Base-by-base conservation (phyloP, 2,329 filamentous ascomycete species). In the Fusarium miscanthi region DNA sequence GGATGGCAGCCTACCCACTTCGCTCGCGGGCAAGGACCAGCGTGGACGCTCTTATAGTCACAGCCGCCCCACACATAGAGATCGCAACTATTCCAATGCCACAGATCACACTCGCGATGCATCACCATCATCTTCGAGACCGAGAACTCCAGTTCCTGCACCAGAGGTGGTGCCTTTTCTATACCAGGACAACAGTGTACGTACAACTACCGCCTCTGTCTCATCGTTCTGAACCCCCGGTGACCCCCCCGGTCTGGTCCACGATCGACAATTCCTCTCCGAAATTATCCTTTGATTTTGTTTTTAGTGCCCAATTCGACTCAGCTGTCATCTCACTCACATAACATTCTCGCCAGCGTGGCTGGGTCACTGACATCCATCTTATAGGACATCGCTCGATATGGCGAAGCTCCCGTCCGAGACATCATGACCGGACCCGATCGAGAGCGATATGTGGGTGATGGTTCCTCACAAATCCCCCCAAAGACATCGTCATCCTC, bases 111-210 rank as follows among this genome's bases (percentile, higher is more conserved):
- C 91, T 72, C 86, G 91, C 68, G 92, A 95, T 71, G 87, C 87
- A 49, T 97, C 95, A 59, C 94, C 94, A 43, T 88, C 89, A 58
- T 90, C 89, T 37, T 94, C 93, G 33, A 88, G 94, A 74, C 94
- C 95, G 52, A 89, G 92, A 76, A 97, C 94, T n/a, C 94, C 95
- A 17, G 87, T 94, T 57, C 93, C 93, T 45, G 94, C 93, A 17
- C 96, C 94, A 78, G 95, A 98, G 82, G 94, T 99, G 64, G 96
- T 97, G 42, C 96, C 96, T n/a, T 99, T 97, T 87, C 88, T 97
- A 70, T 98, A 96, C 80, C 96, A 98, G 82, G 94, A 96, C 66
- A 83, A 83, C 65, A 80, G 93, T 84, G 92, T 93, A 81, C 85
- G 90, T 87, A 70, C 61, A 64, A 64, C 63, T 69, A 69, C 56